Evolutionary conservation across 2,329 filamentous ascomycete species (phyloP).

Genomic region (Exutisphaerella laricina): DNA sequence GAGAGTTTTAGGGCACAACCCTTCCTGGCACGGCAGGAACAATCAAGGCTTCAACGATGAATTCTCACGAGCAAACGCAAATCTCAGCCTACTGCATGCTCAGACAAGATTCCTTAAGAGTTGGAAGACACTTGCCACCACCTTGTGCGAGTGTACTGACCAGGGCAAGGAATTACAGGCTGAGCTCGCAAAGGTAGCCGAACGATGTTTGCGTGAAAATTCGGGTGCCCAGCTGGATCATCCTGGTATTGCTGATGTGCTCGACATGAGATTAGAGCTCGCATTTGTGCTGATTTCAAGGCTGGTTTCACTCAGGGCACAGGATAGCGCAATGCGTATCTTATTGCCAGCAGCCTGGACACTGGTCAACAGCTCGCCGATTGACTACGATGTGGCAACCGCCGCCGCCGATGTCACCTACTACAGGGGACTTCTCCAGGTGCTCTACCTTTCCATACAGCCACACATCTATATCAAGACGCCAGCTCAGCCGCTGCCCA

Average conservation of each 20-base stretch:
- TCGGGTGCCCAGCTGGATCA: conserved; percentile 66
- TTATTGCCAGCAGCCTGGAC: conserved; percentile 58
- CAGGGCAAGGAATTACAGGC: conserved; percentile 54
- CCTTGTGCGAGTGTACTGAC: conserved; percentile 63
- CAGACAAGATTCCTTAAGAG: conserved; percentile 81
- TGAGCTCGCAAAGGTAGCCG: conserved; percentile 67
- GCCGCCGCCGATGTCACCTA: conserved; percentile 58
- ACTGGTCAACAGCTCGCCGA: conserved; percentile 49
- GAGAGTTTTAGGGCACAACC: conserved; percentile 69
- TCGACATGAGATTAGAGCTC: conserved; percentile 71
- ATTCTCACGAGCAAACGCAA: conserved; percentile 80
- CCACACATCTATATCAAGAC: conserved; percentile 45
- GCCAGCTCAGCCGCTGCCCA: conserved; percentile 1
- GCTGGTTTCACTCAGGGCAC: conserved; percentile 54
- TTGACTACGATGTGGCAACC: conserved; percentile 56
- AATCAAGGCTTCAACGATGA: conserved; percentile 71
- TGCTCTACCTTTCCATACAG: conserved; percentile 76
- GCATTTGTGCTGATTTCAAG: conserved; percentile 77
- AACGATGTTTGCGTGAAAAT: conserved; percentile 74
- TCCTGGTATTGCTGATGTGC: conserved; percentile 72
- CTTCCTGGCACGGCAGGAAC: conserved; percentile 61
- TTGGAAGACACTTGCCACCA: conserved; percentile 82
- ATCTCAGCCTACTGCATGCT: conserved; percentile 85
- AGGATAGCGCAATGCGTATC: conserved; percentile 47
- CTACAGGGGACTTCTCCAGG: conserved; percentile 76